phyloP scores from a whole-genome alignment of 2,329 filamentous ascomycete species.

The Venturia asperata region DNA sequence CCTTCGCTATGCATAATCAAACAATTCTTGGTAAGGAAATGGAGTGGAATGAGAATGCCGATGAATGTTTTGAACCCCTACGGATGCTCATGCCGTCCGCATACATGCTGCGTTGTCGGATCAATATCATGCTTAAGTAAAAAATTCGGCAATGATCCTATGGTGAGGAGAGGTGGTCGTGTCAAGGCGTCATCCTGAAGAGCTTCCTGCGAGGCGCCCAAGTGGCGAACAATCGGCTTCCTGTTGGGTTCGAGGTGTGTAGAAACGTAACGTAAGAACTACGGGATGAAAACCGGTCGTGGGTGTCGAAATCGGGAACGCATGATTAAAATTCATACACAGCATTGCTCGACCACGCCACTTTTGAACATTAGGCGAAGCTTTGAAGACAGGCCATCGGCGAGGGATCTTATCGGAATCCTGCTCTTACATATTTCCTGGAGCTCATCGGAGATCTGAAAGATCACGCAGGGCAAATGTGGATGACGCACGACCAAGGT shows the following conservation, averaged over 20 bases:
- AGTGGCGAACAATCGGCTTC: not conserved
- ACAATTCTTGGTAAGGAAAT: not conserved
- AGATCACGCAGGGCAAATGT: not conserved
- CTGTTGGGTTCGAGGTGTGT: too few species aligned
- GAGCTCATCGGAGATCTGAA: not conserved
- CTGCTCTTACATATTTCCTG: not conserved
- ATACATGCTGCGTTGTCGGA: not conserved
- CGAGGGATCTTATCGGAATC: not conserved
- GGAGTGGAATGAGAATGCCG: not conserved
- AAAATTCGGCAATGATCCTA: too few species aligned
- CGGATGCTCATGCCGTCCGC: not conserved
- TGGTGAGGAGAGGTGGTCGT: not conserved
- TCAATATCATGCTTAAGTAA: too few species aligned
- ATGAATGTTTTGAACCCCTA: not conserved
- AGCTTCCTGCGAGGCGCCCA: not conserved
- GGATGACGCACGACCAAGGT: not conserved
- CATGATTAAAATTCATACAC: not conserved
- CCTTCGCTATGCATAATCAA: slow-evolving; percentile 8
- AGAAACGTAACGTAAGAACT: not conserved
- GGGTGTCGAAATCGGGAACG: not conserved
- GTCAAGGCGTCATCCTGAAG: not conserved
- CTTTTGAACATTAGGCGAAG: not conserved
- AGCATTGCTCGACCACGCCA: not conserved
- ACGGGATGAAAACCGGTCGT: too few species aligned
- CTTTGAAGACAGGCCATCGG: not conserved